These are phyloP conservation scores for Quercus aquifolioides DNA, from an alignment of 306 rosid genomes.

Conservation along the genomic window DNA sequence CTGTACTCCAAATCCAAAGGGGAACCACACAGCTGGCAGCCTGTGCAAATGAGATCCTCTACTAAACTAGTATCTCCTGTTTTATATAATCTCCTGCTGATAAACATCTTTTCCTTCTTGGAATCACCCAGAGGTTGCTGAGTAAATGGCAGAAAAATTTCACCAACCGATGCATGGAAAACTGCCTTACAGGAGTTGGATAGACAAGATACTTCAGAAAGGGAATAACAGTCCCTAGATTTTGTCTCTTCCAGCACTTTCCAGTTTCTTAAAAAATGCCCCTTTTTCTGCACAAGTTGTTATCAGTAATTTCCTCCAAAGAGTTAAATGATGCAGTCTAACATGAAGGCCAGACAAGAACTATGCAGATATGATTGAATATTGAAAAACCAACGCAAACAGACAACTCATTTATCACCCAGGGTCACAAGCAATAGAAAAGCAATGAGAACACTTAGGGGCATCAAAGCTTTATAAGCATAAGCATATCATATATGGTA, in stretches of 20 bases:
- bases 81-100: conserved; percentile 49
- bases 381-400: background rate
- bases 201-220: conserved; percentile 46
- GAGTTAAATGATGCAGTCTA: background rate
- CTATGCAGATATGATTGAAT: background rate
- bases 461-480: background rate
- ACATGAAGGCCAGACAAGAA: background rate
- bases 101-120: conserved; percentile 52
- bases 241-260: conserved; percentile 44
- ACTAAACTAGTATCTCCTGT: conserved; percentile 40
- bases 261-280: conserved; percentile 54
- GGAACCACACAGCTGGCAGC: conserved; percentile 77
- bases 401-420: background rate
- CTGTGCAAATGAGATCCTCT: conserved; percentile 67
- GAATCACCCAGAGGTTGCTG: conserved; percentile 21
- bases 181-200: conserved; percentile 45
- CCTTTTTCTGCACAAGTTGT: conserved; percentile 24
- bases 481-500: background rate
- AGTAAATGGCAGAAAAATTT: conserved; percentile 41
- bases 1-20: conserved; percentile 54
- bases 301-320: conserved; percentile 3
- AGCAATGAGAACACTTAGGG: background rate
- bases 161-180: conserved; percentile 63
- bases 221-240: conserved; percentile 42
- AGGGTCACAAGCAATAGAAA: background rate